Evolutionary conservation across 345 rosid genomes (phyloP).

Genomic region (Rhizophora mangle): DNA sequence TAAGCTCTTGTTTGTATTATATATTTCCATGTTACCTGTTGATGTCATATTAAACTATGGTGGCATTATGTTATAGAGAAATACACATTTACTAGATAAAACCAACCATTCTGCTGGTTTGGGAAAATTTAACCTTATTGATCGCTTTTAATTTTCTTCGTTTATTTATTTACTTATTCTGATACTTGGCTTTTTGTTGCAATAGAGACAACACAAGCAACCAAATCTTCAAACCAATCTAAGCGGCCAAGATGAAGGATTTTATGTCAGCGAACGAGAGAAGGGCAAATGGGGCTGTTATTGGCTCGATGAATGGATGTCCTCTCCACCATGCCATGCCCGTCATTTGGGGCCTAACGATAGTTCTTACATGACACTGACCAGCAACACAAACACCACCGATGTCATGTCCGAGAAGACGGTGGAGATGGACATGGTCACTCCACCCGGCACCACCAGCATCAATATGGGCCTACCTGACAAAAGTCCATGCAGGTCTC

Average conservation of each 20-base stretch:
- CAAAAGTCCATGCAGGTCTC: constrained; percentile 26
- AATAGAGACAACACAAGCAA: constrained; percentile 34
- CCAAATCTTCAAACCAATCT: constrained; percentile 24
- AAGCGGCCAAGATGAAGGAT: constrained; percentile 35
- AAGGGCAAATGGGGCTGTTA: constrained; percentile 82
- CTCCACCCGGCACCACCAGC: constrained; percentile 33
- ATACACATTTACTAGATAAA: no score
- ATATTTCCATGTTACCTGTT: no score
- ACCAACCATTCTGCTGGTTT: no score
- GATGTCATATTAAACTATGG: no score
- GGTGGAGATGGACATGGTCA: constrained; percentile 60
- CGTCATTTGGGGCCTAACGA: constrained; percentile 42
- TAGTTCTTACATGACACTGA: constrained; percentile 48
- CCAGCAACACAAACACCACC: constrained; percentile 10
- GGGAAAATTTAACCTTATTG: no score
- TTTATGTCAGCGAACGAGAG: constrained; percentile 38
- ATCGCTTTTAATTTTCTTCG: no score
- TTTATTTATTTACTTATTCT: no score
- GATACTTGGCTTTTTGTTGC: neutral
- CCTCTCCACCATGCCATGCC: constrained; percentile 47
- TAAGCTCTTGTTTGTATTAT: no score
- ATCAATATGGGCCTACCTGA: constrained; percentile 24
- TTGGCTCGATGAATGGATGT: constrained; percentile 95
- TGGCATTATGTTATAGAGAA: no score
- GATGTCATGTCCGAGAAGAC: constrained; percentile 84